Percentiles rank a stretch among this genome's conserved stretches.
Evolutionary conservation across 768 basidiomycete genomes (phyloP).

Genomic region (Suillus spraguei): DNA sequence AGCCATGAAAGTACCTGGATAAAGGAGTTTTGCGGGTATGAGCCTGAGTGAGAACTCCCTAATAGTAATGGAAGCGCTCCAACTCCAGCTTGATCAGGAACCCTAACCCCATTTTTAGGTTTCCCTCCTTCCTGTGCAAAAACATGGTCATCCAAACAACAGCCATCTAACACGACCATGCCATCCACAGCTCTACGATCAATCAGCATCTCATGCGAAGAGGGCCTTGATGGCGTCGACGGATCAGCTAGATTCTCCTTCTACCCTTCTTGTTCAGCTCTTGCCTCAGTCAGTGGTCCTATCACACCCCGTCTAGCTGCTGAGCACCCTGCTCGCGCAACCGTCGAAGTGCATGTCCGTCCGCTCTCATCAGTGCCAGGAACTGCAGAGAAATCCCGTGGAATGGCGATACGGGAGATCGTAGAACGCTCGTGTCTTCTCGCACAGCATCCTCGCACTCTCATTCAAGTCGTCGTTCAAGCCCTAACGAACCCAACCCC

Average conservation of each 20-base stretch:
- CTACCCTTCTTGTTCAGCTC: slow-evolving; percentile 36
- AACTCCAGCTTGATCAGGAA: not conserved
- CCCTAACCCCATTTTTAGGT: slow-evolving; percentile 10
- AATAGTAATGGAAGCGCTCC: too few species aligned
- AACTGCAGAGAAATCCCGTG: slow-evolving; percentile 65
- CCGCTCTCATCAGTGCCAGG: slow-evolving; percentile 72
- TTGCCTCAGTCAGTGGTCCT: slow-evolving; percentile 81
- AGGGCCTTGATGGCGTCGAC: slow-evolving; percentile 64
- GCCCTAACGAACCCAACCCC: slow-evolving; percentile 38
- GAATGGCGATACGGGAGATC: slow-evolving; percentile 53
- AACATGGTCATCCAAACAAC: not conserved
- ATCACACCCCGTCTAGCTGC: slow-evolving; percentile 70
- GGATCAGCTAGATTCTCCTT: slow-evolving; percentile 70
- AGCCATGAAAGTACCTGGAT: not conserved
- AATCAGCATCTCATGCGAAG: slow-evolving; percentile 53
- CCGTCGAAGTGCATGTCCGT: slow-evolving; percentile 73
- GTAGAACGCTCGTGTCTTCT: slow-evolving; percentile 69
- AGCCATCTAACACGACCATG: not conserved
- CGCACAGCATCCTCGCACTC: slow-evolving; percentile 66
- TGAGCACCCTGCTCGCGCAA: slow-evolving; percentile 72
- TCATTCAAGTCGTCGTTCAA: slow-evolving; percentile 81
- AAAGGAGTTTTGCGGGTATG: not conserved
- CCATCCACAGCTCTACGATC: slow-evolving; percentile 1
- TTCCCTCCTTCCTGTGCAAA: not conserved
- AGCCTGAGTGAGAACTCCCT: not conserved